A percentile compares a stretch with the other conserved stretches of the same genome.
Evolutionary conservation across 163 green algal species (phyloP).

Genomic region (Botryococcus braunii): DNA sequence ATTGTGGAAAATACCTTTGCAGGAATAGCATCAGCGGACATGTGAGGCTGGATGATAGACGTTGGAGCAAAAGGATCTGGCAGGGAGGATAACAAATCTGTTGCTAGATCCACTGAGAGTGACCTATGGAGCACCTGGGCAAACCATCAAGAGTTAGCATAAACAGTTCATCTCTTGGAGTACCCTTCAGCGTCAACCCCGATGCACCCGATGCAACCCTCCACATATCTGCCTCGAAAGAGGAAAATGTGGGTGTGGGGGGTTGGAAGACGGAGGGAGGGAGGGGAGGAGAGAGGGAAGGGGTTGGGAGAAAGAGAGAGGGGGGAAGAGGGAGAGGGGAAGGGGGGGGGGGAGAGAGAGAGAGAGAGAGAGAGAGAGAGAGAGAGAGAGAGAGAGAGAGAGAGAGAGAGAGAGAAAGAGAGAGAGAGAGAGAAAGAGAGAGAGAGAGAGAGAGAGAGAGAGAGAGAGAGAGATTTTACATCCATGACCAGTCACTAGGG

Average conservation of each 20-base stretch:
- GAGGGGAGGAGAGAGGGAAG: not conserved
- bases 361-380: too few relatives aligned
- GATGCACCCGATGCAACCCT: not conserved
- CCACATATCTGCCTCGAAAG: not conserved
- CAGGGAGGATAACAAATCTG: conserved; percentile 36
- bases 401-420: too few relatives aligned
- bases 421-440: too few relatives aligned
- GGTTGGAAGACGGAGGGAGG: not conserved
- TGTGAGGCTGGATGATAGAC: conserved; percentile 1
- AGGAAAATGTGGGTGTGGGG: not conserved
- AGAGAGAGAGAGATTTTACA: too few relatives aligned
- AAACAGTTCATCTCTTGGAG: not conserved
- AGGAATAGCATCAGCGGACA: not conserved
- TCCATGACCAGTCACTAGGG: too few relatives aligned
- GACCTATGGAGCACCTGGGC: conserved; percentile 39
- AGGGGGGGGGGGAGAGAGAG: not conserved
- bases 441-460: too few relatives aligned
- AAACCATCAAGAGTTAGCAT: not conserved
- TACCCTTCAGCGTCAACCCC: not conserved
- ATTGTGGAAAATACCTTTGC: not conserved
- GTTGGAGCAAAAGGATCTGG: conserved; percentile 33
- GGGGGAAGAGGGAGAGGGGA: not conserved
- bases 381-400: too few relatives aligned
- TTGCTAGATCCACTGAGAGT: conserved; percentile 51
- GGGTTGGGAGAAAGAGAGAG: not conserved